phyloP scores from a whole-genome alignment of 495 filamentous ascomycete species.

The Poronia punctata region DNA sequence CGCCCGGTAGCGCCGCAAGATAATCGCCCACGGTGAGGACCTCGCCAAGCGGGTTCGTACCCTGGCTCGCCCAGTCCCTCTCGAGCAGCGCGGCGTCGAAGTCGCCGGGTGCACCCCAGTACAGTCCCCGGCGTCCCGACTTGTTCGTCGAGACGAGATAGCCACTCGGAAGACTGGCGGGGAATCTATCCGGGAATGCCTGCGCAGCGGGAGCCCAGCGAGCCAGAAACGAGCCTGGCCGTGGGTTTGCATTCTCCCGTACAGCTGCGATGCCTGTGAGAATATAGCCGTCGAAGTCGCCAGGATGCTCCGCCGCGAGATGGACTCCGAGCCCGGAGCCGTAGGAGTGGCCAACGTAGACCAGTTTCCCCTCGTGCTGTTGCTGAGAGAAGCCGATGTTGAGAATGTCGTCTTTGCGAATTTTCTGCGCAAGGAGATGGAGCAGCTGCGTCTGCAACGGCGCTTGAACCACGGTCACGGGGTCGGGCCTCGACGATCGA shows the following conservation, averaged over 20 bases:
- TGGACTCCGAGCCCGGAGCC: constrained; percentile 6
- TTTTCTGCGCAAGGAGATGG: constrained; percentile 1
- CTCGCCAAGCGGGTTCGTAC: background rate
- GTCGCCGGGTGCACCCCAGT: background rate
- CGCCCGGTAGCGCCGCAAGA: background rate
- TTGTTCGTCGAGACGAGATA: background rate
- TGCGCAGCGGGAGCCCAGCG: background rate
- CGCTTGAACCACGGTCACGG: constrained; percentile 9
- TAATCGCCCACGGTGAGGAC: background rate
- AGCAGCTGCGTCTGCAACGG: constrained; percentile 11
- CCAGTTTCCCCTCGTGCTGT: background rate
- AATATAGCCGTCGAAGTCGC: constrained; percentile 8
- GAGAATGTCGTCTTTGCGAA: constrained; percentile 2
- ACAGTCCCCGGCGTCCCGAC: background rate
- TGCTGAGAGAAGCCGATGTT: background rate
- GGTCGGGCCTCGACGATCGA: constrained; percentile 5
- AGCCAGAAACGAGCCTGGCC: background rate
- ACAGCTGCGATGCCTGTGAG: constrained; percentile 9
- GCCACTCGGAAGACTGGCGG: background rate
- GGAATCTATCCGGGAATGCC: background rate
- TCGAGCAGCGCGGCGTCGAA: background rate
- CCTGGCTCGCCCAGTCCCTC: background rate
- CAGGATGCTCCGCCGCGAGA: constrained; percentile 7
- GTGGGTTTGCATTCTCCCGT: background rate
- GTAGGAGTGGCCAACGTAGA: constrained; percentile 16